These are phyloP conservation scores for Xylaria sp. DNA, from an alignment of 2,329 filamentous ascomycete genomes.

Conservation along the genomic window DNA sequence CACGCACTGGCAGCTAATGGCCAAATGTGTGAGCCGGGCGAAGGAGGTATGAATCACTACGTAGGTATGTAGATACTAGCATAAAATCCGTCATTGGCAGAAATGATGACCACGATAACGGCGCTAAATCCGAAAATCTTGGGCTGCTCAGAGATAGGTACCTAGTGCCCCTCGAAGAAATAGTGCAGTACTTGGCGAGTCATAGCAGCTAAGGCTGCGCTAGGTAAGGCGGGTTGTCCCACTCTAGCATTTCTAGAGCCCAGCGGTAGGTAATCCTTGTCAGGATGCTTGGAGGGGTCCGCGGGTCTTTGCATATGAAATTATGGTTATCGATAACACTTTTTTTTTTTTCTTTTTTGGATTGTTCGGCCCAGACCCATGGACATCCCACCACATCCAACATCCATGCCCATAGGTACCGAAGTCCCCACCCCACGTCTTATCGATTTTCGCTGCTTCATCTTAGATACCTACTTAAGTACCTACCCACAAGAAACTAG, in stretches of 20 bases:
- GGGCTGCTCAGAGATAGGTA: neutral
- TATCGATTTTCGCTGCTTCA: conserved; percentile 22
- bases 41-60: neutral
- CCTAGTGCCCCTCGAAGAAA: too few species aligned
- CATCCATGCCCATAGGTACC: too few species aligned
- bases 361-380: neutral
- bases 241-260: neutral
- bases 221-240: neutral
- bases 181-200: neutral
- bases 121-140: conserved; percentile 23
- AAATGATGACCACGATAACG: conserved; percentile 21
- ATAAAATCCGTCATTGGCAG: conserved; percentile 40
- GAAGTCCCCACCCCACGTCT: conserved; percentile 13
- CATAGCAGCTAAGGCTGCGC: neutral
- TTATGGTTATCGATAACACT: conserved; percentile 36
- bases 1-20: neutral
- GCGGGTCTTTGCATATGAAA: neutral
- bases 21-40: neutral
- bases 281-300: neutral
- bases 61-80: neutral
- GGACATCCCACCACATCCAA: conserved; percentile 39
- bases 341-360: too few species aligned
- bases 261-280: neutral
- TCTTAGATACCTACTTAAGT: too few species aligned
- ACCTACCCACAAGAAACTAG: too few species aligned